Base-by-base conservation (phyloP, 768 basidiomycete species). In the Boletus rubropictus region DNA sequence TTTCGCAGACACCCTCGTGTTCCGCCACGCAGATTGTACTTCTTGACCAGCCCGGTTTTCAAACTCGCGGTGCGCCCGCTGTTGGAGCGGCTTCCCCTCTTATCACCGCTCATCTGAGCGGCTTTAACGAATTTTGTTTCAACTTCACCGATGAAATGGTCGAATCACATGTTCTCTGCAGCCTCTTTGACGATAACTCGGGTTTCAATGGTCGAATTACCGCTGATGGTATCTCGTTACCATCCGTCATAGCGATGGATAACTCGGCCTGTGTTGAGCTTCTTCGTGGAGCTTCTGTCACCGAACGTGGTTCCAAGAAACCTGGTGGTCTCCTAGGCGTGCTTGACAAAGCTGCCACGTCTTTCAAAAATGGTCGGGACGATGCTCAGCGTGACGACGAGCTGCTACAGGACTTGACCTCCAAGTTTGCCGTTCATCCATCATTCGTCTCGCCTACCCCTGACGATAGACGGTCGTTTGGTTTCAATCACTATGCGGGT, bases 401-500 rank as follows among this genome's bases (percentile, higher is more conserved):
- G 42, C 51, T 81, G 18, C 54, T 82, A 33, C 70, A 73, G 50
- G 76, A 80, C 39, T 63, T 83, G 43, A 58, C 67, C 18, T 59
- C 73, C 11, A 69, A 71, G 51, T 79, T 77, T 53, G 68, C 69
- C 25, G 60, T 62, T 11, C 77, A 81, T 50, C 56, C 76, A 1
- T 80, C 80, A n/a, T 83, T 80, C 55, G 60, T 74, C 40, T 51
- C 68, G 52, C 70, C 49, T 40, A 45, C 55, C 37, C 48, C 38
- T 43, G 63, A 64, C 17, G 66, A 62, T 22, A 66, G 61, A 39
- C 67, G 59, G 28, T 57, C 70, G 22, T 83, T 83, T 50, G 79
- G 75, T 7, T 74, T 83, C 70, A 82, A 79, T 57, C 81, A 83
- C 59, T 82, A 78, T 47, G 67, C 78, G 3, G 78, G 81, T 10